Evolutionary conservation across 495 filamentous ascomycete genomes (phyloP), one percentile per base, ranked within the genome.

Genomic region (Lophium mytilinum): DNA sequence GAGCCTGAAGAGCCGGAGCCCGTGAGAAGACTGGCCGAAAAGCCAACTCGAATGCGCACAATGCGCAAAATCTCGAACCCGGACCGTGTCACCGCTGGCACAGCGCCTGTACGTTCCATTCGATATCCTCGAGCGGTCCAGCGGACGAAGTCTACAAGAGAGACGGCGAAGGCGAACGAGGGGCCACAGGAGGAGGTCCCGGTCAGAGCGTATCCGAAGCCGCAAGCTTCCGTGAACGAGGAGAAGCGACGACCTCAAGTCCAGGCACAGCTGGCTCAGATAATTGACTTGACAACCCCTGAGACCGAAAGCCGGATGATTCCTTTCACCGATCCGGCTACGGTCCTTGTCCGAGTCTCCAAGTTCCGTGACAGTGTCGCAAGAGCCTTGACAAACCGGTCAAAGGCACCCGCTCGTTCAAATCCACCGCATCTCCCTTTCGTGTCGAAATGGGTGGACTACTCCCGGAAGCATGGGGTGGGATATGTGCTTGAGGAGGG

Each of bases 381-480:
- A 4, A 57, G 60, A 6, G 70, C 71, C 10, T 53, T 73, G 9
- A n/a, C 53, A 5, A 63, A 68, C 37, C 51, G 53, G 33, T 47
- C 52, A 4, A 48, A 43, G 15, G 55, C 48, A 5, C 35, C 58
- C 5, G 37, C 43, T 15, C 58, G 53, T 3, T 35, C 40, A 12
- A 48, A 48, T 18, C 40, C 52, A 9, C 18, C 62, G 5, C 52
- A 57, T 36, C 60, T 74, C 6, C 70, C 71, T 1, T 74, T 71
- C 55, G 66, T 74, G 12, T 56, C 62, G 0, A 68, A 70, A 37
- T 74, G 71, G 71, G 71, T 74, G 1, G 71, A 74, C 53, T 74
- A 74, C 52, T 68, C 70, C 47, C 60, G 69, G 21, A 71, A 69
- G 55, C 63, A 72, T 55, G 70, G 71, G 17, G 63, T 72, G 0